Evolutionary conservation across 2,329 filamentous ascomycete species (phyloP).

Genomic region (Calonectria hongkongensis): DNA sequence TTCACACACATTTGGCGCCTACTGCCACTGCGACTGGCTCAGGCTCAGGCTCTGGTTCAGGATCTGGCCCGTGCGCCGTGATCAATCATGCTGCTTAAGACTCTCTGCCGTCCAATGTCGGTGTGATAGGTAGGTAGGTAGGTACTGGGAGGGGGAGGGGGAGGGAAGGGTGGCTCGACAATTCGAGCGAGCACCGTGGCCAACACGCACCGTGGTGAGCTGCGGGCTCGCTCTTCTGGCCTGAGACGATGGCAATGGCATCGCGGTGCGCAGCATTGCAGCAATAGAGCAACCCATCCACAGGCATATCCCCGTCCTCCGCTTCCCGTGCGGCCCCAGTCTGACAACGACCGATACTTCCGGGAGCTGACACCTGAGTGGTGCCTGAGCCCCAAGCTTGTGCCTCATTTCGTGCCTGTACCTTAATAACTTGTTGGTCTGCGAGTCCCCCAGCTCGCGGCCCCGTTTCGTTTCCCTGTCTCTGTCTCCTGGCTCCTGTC

Average conservation of each 20-base stretch:
- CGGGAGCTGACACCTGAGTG: conserved; percentile 46
- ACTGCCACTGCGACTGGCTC: too few relatives aligned
- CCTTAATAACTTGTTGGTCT: conserved; percentile 23
- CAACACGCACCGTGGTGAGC: conserved; percentile 36
- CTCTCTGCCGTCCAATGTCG: conserved; percentile 32
- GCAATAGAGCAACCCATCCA: conserved; percentile 29
- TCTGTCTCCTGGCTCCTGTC: conserved; percentile 42
- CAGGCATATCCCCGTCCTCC: conserved; percentile 26
- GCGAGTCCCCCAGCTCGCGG: conserved; percentile 20
- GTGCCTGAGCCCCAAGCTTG: conserved; percentile 40
- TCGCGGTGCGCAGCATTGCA: conserved; percentile 43
- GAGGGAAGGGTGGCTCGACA: conserved; percentile 50
- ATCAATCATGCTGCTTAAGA: conserved; percentile 35
- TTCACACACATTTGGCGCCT: conserved; percentile 12
- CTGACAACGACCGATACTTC: conserved; percentile 53
- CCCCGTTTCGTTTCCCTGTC: conserved; percentile 14
- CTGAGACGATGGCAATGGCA: conserved; percentile 8
- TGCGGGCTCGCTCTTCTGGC: conserved; percentile 16
- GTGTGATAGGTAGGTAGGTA: conserved; percentile 24
- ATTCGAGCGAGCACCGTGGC: conserved; percentile 19
- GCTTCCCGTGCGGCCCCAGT: conserved; percentile 38
- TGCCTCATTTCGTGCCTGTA: conserved; percentile 38
- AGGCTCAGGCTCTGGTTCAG: neutral
- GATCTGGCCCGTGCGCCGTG: conserved; percentile 49
- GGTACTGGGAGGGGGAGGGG: too few relatives aligned